Conservation (phyloP, 352 stramenopile species). For the Plasmopara muralis region DNA sequence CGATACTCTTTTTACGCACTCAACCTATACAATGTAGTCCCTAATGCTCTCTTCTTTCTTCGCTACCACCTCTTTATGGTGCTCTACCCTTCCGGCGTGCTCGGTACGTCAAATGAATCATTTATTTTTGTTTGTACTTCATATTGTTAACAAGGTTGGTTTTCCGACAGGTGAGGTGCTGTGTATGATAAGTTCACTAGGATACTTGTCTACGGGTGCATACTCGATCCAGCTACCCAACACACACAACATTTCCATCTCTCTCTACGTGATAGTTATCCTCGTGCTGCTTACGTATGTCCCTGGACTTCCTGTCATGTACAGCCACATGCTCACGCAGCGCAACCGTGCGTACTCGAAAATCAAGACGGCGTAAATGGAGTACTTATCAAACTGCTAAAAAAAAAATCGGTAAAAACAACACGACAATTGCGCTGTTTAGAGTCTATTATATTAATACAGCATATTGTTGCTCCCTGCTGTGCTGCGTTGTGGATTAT, state of each 20-base stretch:
- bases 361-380: conserved; percentile 52
- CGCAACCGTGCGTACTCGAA: conserved; percentile 80
- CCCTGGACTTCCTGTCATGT: conserved; percentile 77
- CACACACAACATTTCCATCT: conserved; percentile 68
- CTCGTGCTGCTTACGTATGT: conserved; percentile 69
- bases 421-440: conserved; percentile 19
- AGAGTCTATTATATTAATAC: conserved; percentile 17
- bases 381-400: not conserved
- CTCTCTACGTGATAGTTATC: conserved; percentile 66
- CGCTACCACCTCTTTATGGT: conserved; percentile 98
- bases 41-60: conserved; percentile 95
- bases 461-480: conserved; percentile 17
- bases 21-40: conserved; percentile 90
- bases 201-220: conserved; percentile 44
- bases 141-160: conserved; percentile 3
- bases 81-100: conserved; percentile 96
- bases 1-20: conserved; percentile 98
- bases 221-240: conserved; percentile 75
- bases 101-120: conserved; percentile 49
- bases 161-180: conserved; percentile 47
- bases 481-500: conserved; percentile 8
- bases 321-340: conserved; percentile 80
- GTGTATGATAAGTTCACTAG: conserved; percentile 67
- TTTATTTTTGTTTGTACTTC: conserved; percentile 4
- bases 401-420: conserved; percentile 1